Conservation (phyloP, 495 filamentous ascomycete species). For the Elasticomyces elasticus region DNA sequence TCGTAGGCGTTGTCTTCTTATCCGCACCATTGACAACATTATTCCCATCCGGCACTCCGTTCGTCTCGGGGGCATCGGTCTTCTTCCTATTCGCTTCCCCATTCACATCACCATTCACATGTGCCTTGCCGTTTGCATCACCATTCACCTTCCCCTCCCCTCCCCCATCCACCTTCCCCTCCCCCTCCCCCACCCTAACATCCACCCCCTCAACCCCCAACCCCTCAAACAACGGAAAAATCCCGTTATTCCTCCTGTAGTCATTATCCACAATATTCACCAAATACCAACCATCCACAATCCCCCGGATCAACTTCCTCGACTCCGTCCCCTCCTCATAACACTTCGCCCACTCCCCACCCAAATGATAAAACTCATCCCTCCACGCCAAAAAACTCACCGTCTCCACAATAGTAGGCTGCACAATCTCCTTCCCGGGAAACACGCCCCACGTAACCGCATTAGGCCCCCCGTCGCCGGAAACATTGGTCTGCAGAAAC, state of each 20-base stretch:
- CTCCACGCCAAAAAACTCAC: conserved; percentile 98
- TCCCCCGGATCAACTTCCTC: conserved; percentile 64
- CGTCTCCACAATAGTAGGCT: conserved; percentile 98
- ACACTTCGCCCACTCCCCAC: conserved; percentile 88
- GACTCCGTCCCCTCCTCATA: conserved; percentile 70
- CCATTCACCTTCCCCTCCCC: not conserved
- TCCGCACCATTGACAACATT: conserved; percentile 19
- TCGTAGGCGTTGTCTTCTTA: not conserved
- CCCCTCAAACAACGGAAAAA: conserved; percentile 81
- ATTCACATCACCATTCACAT: not conserved
- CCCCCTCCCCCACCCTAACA: conserved; percentile 39
- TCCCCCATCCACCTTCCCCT: conserved; percentile 6
- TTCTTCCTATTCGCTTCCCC: not conserved
- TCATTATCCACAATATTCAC: conserved; percentile 99
- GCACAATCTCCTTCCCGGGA: conserved; percentile 95
- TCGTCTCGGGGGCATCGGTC: conserved; percentile 4
- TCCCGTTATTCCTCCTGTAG: conserved; percentile 65
- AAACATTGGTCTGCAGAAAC: conserved; percentile 84
- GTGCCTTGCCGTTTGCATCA: not conserved
- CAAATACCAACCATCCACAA: conserved; percentile 87
- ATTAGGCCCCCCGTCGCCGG: conserved; percentile 66
- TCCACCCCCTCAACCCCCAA: conserved; percentile 32
- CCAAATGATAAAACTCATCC: conserved; percentile 90
- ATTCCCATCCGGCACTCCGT: conserved; percentile 17
- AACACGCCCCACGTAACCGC: conserved; percentile 99